Conservation (phyloP, 1,284 basidiomycete genomes). For the Ganoderma meredithae region DNA sequence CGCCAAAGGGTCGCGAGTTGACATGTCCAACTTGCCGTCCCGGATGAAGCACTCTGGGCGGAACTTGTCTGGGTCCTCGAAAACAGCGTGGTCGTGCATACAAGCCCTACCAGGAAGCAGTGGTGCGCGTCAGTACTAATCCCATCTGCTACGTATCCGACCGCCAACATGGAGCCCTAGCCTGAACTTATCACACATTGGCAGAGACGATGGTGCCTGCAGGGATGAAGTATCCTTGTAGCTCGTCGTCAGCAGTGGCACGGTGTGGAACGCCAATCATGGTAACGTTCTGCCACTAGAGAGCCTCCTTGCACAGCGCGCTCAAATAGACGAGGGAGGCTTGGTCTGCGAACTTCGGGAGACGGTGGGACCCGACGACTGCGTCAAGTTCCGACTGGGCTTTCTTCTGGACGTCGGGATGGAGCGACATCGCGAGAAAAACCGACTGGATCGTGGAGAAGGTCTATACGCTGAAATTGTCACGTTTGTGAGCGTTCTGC, state of each 20-base stretch:
- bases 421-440: slow-evolving; percentile 44
- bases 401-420: slow-evolving; percentile 41
- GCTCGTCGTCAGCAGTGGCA: slow-evolving; percentile 25
- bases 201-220: slow-evolving; percentile 30
- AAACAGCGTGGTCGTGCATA: slow-evolving; percentile 28
- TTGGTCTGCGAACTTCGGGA: slow-evolving; percentile 30
- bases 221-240: slow-evolving; percentile 34
- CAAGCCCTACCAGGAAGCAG: slow-evolving; percentile 19
- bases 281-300: slow-evolving; percentile 31
- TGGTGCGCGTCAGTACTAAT: not conserved
- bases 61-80: slow-evolving; percentile 29
- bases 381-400: slow-evolving; percentile 42
- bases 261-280: slow-evolving; percentile 21
- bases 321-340: slow-evolving; percentile 28
- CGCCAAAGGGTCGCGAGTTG: slow-evolving; percentile 11
- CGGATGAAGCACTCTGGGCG: slow-evolving; percentile 30
- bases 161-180: not conserved
- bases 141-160: not conserved
- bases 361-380: slow-evolving; percentile 36
- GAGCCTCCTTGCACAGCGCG: slow-evolving; percentile 31
- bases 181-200: slow-evolving; percentile 28
- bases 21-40: slow-evolving; percentile 23
- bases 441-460: slow-evolving; percentile 39
- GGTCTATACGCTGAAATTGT: slow-evolving; percentile 2
- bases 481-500: not conserved